phyloP scores from a whole-genome alignment of 148 eudicot genomes.

The Salicornia ramosissima region DNA sequence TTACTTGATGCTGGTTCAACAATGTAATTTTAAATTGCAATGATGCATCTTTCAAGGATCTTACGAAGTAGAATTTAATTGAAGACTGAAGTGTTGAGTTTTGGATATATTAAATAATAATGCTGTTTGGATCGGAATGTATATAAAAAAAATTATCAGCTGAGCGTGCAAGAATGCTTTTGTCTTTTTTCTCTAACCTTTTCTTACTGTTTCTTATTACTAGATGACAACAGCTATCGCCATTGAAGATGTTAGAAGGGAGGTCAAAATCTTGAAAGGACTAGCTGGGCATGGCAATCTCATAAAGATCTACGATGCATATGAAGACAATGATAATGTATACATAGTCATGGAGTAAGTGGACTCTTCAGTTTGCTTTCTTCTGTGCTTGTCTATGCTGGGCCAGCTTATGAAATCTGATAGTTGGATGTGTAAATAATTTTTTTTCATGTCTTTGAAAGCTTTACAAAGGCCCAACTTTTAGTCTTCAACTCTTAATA shows the following conservation, averaged over 20 bases:
- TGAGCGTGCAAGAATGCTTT: neutral
- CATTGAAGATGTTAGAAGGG: slow-evolving; percentile 91
- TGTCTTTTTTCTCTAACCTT: neutral
- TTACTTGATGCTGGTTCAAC: neutral
- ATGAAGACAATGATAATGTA: slow-evolving; percentile 83
- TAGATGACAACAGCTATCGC: slow-evolving; percentile 99
- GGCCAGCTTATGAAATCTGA: neutral
- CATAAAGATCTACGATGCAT: slow-evolving; percentile 77
- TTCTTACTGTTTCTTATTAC: slow-evolving; percentile 15
- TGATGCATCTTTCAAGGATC: neutral
- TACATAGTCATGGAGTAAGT: slow-evolving; percentile 98
- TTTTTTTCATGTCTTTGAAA: neutral
- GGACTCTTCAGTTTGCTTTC: neutral
- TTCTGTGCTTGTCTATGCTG: neutral
- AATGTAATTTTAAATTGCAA: neutral
- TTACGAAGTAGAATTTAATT: neutral
- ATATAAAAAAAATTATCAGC: neutral
- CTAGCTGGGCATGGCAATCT: slow-evolving; percentile 75
- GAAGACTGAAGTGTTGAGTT: neutral
- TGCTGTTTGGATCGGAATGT: neutral
- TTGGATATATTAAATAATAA: neutral
- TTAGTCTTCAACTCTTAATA: slow-evolving; percentile 14
- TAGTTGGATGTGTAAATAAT: neutral
- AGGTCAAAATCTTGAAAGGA: slow-evolving; percentile 86
- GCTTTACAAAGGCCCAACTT: neutral